A percentile compares a stretch with the other conserved stretches of the same genome.
Conservation (phyloP, 2,329 filamentous ascomycete species). For the Sporothrix phasma region DNA sequence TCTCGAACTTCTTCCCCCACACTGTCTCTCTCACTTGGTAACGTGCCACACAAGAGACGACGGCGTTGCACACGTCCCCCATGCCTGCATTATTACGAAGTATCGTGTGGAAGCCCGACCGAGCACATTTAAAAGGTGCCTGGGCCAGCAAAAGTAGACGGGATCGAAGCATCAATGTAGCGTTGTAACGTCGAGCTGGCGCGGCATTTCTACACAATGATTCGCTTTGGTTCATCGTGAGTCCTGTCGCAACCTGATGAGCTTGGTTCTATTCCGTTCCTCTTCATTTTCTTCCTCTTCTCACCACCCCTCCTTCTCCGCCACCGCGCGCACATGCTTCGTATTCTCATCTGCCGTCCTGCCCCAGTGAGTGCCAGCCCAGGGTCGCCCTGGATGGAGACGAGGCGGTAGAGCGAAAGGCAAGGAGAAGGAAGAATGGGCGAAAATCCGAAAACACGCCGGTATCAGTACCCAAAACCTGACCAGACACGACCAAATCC, state of each 20-base stretch:
- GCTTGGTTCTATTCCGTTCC: too few relatives aligned
- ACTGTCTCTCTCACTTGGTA: not conserved
- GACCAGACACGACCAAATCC: not conserved
- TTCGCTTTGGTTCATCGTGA: not conserved
- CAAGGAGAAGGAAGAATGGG: not conserved
- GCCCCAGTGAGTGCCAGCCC: not conserved
- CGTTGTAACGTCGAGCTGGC: not conserved
- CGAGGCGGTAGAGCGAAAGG: not conserved
- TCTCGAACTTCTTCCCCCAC: not conserved
- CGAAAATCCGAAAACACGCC: not conserved
- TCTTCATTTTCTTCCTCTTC: too few relatives aligned
- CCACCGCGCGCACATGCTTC: not conserved
- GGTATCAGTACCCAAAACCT: not conserved
- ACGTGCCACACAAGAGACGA: not conserved
- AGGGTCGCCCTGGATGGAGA: slow-evolving; percentile 3
- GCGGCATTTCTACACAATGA: not conserved
- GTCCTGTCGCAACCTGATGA: slow-evolving; percentile 1
- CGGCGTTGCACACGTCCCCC: not conserved
- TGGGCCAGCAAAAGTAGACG: not conserved
- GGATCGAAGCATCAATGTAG: too few relatives aligned
- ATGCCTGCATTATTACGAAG: not conserved
- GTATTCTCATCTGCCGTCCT: not conserved
- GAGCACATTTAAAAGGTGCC: not conserved
- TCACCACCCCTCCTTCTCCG: not conserved
- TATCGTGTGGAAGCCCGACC: not conserved